Evolutionary conservation across 2,329 filamentous ascomycete genomes (phyloP), one percentile per base, ranked within the genome.

Genomic region (Rutstroemia sp.): DNA sequence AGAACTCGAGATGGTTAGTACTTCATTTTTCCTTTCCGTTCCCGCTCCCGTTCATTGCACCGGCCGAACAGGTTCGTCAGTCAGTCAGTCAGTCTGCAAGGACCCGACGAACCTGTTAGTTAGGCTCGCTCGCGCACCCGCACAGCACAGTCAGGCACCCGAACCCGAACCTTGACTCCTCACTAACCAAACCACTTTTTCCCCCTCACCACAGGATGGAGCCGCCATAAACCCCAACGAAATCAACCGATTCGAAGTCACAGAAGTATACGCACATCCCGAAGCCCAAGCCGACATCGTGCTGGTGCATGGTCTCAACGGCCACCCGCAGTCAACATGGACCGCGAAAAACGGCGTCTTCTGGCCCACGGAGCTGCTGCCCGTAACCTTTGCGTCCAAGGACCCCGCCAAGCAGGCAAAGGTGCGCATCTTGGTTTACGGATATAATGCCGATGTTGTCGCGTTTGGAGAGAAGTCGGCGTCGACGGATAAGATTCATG

Each of bases 251-350:
- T 82, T 78, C 70, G 82, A 83, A 68, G 73, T 79, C 52, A 83
- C 80, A 1, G 75, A 78, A 48, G 79, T 84, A 49, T 83, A 81
- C 67, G 76, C 74, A 0, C 80, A 83, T 56, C 80, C 81, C 7
- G 73, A 81, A 56, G 82, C 82, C 52, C 76, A 76, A 58, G 81
- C 79, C 64, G 81, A 84, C 27, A 81, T 90, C 44, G 79, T 89
- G 25, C 80, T 89, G 59, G 82, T 89, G 30, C 86, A 89, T 65
- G 86, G 86, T 38, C 77, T 80, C 44, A 88, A 88, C 68, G 86
- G 86, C 34, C 72, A 82, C 23, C 84, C 86, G 0, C 73, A 80
- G 48, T 76, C 77, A 60, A 87, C 85, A 47, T 89, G 86, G 77
- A 74, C 75, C 1, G 73, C 74, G n/a, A 71, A 72, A 53, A 71